phyloP scores from a whole-genome alignment of 257 asterid genomes.

The Nicotiana tabacum region DNA sequence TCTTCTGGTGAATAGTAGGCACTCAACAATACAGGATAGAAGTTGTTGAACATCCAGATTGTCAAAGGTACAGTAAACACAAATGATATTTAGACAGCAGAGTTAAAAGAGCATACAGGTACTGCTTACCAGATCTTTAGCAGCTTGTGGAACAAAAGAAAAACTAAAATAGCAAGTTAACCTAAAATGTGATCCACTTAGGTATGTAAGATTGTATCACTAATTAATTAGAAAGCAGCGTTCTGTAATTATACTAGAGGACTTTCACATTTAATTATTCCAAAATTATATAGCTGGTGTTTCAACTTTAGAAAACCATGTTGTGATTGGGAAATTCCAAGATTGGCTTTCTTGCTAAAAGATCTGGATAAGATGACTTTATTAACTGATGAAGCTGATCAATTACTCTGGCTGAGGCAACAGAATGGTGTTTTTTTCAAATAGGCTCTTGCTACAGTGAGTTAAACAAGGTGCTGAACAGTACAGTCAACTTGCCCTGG shows the following conservation, averaged over 20 bases:
- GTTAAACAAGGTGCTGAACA: too few relatives aligned
- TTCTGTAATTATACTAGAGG: not conserved
- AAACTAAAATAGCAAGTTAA: not conserved
- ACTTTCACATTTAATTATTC: not conserved
- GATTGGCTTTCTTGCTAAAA: not conserved
- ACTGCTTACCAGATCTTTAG: not conserved
- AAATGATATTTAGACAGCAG: not conserved
- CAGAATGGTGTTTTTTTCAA: not conserved
- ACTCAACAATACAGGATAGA: constrained; percentile 1
- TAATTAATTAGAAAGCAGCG: not conserved
- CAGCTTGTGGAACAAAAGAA: not conserved
- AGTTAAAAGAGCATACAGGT: not conserved
- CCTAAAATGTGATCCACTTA: not conserved
- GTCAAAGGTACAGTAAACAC: not conserved
- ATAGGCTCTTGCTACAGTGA: too few relatives aligned
- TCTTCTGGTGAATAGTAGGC: not conserved
- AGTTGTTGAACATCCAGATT: not conserved
- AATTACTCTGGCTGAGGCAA: not conserved
- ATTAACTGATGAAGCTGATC: not conserved
- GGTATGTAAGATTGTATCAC: not conserved
- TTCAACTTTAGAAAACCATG: not conserved
- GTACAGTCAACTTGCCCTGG: too few relatives aligned
- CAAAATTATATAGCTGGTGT: not conserved
- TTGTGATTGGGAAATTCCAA: not conserved
- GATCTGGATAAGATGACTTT: not conserved